Base-by-base conservation (phyloP, 169 alveolate species). In the Plasmodium billcollinsi region DNA sequence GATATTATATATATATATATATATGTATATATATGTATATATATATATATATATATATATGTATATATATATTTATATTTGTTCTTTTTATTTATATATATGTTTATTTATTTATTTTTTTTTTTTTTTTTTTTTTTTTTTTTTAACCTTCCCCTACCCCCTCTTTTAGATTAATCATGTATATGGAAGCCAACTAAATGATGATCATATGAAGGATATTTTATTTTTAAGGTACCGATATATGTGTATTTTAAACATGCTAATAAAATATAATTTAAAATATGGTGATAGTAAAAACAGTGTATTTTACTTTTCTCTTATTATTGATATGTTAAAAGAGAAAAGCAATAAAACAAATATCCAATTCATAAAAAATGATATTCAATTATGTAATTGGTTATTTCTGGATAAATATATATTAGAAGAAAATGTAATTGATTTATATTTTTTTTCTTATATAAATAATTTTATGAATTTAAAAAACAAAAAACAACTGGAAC, bases 281-380 rank as follows among this genome's bases (percentile, higher is more conserved):
- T 33, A 85, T 65, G 88, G 75, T 2, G 26, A 66, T 12, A 62
- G 61, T 21, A 71, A 71, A 59, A 71, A 85, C 50, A 85, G 33
- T 6, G 45, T 59, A 7, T n/a, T 85, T 43, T 26, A 12, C 14
- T 49, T 85, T 18, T 63, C 92, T 11, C 11, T 61, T 15, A n/a
- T 71, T 21, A 59, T 85, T 20, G 92, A 85, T 43, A 20, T 72
- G 54, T 24, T 85, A 33, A 85, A 59, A 24, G 88, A 85, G 33
- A 21, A 21, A 56, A 47, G 88, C 59, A 50, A 72, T 49, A 39
- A 71, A 12, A 33, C 72, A 26, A 72, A 43, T 15, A 33, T 85
- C 0, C 61, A 71, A 6, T 71, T 85, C 29, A 45, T 85, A 85
- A 70, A 50, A 59, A 85, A 85, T 73, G 92, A 85, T 24, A 85